Evolutionary conservation across 2,329 filamentous ascomycete species (phyloP).

Genomic region (Penicillium digitatum): DNA sequence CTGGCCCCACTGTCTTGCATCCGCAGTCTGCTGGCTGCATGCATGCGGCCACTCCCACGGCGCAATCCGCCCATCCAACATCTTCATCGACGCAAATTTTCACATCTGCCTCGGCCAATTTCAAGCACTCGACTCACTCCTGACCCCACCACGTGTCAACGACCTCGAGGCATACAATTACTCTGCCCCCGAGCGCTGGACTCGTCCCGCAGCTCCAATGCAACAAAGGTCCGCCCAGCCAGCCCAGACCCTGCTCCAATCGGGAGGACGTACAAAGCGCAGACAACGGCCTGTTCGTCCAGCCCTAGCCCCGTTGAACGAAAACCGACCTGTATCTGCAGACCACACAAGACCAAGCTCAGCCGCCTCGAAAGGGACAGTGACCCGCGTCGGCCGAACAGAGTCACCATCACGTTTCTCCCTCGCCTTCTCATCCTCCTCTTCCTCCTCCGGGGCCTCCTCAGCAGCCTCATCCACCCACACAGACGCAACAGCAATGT

Average conservation of each 20-base stretch:
- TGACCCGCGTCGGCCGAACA: slow-evolving; percentile 32
- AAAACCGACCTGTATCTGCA: slow-evolving; percentile 22
- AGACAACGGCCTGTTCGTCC: slow-evolving; percentile 23
- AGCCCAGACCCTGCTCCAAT: slow-evolving; percentile 34
- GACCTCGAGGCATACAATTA: slow-evolving; percentile 58
- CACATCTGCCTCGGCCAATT: slow-evolving; percentile 57
- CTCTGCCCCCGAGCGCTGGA: slow-evolving; percentile 54
- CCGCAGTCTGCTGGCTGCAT: slow-evolving; percentile 56
- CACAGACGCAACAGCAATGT: neutral
- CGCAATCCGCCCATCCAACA: slow-evolving; percentile 57
- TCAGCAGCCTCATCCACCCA: slow-evolving; percentile 9
- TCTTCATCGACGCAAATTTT: slow-evolving; percentile 55
- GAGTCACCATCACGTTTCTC: slow-evolving; percentile 31
- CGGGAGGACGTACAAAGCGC: slow-evolving; percentile 41
- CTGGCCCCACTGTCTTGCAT: slow-evolving; percentile 51
- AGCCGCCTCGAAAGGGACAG: slow-evolving; percentile 34
- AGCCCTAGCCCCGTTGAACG: slow-evolving; percentile 23
- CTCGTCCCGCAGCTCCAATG: slow-evolving; percentile 32
- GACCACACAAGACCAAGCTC: slow-evolving; percentile 29
- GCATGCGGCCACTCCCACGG: slow-evolving; percentile 53
- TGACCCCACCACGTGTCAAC: slow-evolving; percentile 50
- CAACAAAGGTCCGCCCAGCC: slow-evolving; percentile 30
- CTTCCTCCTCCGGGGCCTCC: slow-evolving; percentile 27
- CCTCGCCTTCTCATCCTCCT: slow-evolving; percentile 33
- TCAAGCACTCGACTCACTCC: slow-evolving; percentile 53